Conservation (phyloP, 306 rosid genomes). For the Inga oerstediana region DNA sequence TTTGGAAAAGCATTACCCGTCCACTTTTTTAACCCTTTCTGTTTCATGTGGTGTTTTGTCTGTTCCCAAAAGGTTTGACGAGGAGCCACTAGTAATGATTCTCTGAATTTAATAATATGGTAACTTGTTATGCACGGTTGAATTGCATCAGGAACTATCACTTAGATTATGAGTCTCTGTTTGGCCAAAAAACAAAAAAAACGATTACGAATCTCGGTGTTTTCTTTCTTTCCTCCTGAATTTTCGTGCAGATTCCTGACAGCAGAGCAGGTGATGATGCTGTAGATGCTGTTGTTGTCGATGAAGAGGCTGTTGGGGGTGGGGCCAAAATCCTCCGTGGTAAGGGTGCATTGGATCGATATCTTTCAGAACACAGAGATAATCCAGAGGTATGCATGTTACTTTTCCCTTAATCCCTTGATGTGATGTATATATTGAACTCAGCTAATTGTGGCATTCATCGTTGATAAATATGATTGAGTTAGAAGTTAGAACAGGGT, state of each 20-base stretch:
- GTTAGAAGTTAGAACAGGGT: not conserved
- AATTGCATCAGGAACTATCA: conserved; percentile 2
- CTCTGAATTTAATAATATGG: not conserved
- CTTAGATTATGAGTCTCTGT: conserved; percentile 3
- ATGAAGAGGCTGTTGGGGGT: conserved; percentile 75
- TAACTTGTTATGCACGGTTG: not conserved
- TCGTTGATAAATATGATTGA: not conserved
- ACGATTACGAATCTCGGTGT: not conserved
- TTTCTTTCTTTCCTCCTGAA: not conserved
- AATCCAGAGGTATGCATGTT: conserved; percentile 50
- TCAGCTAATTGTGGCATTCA: not conserved
- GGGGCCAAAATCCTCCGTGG: conserved; percentile 90
- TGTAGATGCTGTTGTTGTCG: conserved; percentile 80
- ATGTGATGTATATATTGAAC: not conserved
- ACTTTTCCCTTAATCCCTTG: not conserved
- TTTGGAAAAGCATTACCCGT: not conserved
- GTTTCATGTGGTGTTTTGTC: not conserved
- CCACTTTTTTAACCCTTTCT: not conserved
- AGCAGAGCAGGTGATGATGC: conserved; percentile 63
- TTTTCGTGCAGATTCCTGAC: conserved; percentile 80
- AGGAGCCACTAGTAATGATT: not conserved
- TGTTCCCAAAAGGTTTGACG: conserved; percentile 3
- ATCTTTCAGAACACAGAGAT: conserved; percentile 60
- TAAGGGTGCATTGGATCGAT: conserved; percentile 67
- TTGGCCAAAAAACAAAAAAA: too few relatives aligned